Conservation (phyloP, 192 early-diverging fungal species). For the Entomortierella parvispora region DNA sequence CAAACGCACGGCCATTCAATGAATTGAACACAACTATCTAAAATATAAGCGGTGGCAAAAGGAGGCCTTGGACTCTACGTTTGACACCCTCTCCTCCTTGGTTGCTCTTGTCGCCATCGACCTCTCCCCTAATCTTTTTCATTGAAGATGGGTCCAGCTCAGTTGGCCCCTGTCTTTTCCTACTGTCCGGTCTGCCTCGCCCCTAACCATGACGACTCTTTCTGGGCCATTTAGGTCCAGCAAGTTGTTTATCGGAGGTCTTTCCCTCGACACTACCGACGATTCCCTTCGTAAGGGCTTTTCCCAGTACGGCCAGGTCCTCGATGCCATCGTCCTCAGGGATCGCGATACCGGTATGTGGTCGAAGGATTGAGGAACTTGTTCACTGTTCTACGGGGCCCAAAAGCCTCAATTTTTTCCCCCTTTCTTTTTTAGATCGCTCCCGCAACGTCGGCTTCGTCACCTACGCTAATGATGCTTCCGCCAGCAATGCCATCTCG, state of each 20-base stretch:
- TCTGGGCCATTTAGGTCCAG: constrained; percentile 20
- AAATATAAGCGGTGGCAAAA: too few relatives aligned
- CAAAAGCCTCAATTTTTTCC: not conserved
- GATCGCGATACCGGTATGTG: constrained; percentile 83
- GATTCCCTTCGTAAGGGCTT: constrained; percentile 70
- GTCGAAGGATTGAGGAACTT: not conserved
- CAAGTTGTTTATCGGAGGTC: constrained; percentile 75
- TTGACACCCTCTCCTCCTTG: too few relatives aligned
- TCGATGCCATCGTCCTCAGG: constrained; percentile 71
- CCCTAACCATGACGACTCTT: too few relatives aligned
- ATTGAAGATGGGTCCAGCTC: too few relatives aligned
- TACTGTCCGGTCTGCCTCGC: too few relatives aligned
- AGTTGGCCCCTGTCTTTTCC: too few relatives aligned
- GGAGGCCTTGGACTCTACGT: too few relatives aligned
- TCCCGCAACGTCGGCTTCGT: constrained; percentile 91
- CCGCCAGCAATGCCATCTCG: constrained; percentile 69
- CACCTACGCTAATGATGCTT: constrained; percentile 57
- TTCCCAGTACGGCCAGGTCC: constrained; percentile 67
- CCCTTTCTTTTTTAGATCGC: constrained; percentile 60
- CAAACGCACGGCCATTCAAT: too few relatives aligned
- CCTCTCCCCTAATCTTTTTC: too few relatives aligned
- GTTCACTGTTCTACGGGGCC: not conserved
- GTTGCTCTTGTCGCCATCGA: too few relatives aligned
- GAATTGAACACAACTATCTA: too few relatives aligned
- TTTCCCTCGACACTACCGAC: constrained; percentile 74